Base-by-base conservation (phyloP, 2,329 filamentous ascomycete species). In the Botrytis tulipae region DNA sequence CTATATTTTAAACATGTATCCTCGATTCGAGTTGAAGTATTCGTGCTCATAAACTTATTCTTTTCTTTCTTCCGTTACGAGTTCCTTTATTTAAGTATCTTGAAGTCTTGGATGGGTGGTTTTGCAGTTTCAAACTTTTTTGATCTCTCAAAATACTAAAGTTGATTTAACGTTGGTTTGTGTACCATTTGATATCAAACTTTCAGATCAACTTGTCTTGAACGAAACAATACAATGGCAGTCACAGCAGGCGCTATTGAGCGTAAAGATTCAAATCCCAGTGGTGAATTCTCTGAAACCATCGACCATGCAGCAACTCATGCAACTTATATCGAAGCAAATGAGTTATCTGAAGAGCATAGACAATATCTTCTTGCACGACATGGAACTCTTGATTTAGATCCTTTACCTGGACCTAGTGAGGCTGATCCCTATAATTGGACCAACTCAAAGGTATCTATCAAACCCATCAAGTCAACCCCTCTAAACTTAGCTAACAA, bases 361-460 rank as follows among this genome's bases (percentile, higher is more conserved):
- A 67, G n/a, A 46, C 48, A 75, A n/a, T 75, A 75, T 35, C 59
- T 75, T 40, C 67, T 75, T 25, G 20, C 37, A 25, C 72, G 68
- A 63, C 74, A 75, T 74, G 72, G 74, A 16, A 75, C 62, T 57
- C 57, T 73, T 22, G 67, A 75, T 44, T 16, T 75, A 48, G 74
- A 75, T 71, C 74, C 74, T n/a, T 12, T 75, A 25, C 74, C 74
- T 18, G 57, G 67, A 44, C 29, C n/a, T 8, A 70, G 67, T 5
- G 67, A 60, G 9, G 85, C 84, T 9, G 86, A 88, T 78, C 87
- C 86, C 1, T 87, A 86, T 77, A 88, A 88, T 75, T 88, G 86
- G 86, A 83, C 85, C 4, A 77, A 75, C 16, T 86, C 85, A 84
- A 86, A 86, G 82, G 84, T 84, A 76, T 16, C 16, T 42, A n/a